phyloP scores from a whole-genome alignment of 2,329 filamentous ascomycete genomes.

The Alternaria brassicicola region DNA sequence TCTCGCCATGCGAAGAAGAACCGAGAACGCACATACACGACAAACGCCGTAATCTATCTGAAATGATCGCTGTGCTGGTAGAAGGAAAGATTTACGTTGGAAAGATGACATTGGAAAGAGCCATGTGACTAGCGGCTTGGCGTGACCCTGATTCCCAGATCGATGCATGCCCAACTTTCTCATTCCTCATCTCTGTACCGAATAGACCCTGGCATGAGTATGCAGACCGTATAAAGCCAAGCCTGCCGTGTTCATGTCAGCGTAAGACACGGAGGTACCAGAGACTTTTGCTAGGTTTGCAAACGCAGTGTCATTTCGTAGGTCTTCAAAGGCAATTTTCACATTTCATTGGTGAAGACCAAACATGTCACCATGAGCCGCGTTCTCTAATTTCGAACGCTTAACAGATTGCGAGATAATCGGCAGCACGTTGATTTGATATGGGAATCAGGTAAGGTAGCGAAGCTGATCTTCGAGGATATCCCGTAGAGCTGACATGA shows the following conservation, averaged over 20 bases:
- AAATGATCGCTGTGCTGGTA: neutral
- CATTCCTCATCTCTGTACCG: neutral
- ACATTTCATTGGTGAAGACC: no score
- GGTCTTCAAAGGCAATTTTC: neutral
- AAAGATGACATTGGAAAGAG: neutral
- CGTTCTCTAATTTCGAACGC: neutral
- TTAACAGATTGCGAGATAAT: neutral
- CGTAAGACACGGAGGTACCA: neutral
- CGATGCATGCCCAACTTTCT: neutral
- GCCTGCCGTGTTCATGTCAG: neutral
- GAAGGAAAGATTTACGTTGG: neutral
- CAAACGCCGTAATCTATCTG: neutral
- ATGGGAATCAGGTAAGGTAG: neutral
- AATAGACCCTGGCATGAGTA: neutral
- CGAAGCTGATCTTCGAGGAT: neutral
- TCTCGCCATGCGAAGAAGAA: neutral
- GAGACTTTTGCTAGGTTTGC: neutral
- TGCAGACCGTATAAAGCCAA: neutral
- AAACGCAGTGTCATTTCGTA: neutral
- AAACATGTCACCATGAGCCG: neutral
- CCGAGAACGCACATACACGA: neutral
- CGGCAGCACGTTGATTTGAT: neutral
- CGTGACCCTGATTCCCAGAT: neutral
- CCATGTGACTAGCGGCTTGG: neutral
- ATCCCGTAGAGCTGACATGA: neutral